Base-by-base conservation (phyloP, 2,329 filamentous ascomycete species). In the Trichoderma arundinaceum region DNA sequence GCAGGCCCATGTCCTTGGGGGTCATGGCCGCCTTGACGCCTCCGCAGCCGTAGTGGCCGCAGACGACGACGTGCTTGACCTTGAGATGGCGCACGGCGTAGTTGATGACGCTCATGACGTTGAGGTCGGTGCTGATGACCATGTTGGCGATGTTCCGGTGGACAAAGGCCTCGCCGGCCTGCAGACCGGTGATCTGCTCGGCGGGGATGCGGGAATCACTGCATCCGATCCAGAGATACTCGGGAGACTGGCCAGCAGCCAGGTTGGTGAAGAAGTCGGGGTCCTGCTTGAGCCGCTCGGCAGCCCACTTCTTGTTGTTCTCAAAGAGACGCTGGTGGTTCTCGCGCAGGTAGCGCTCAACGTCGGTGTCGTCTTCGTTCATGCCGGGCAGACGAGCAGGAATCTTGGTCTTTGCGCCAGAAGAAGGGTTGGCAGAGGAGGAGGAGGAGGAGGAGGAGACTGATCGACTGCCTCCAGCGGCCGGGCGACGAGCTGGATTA, bases 141-240 rank as follows among this genome's bases (percentile, higher is more conserved):
- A 67, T 17, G 66, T 67, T 67, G 66, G 64, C 62, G 43, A 67
- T 67, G 63, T 97, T 97, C 79, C 94, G 91, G 83, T 96, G 92
- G 71, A 96, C 90, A 78, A 97, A 97, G 73, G 94, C 90, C 79
- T 97, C 92, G 71, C 93, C 93, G n/a, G 93, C 92, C 74, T 90
- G 84, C 65, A 94, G 86, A 70, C 91, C 90, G 53, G 92, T 88
- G 76, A 97, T 88, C 74, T 91, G 91, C 74, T 94, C 94, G 72
- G 94, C 93, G n/a, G 94, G 94, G 75, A 94, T 92, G 70, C 94
- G 91, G 46, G 89, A 92, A 82, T 97, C 93, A 78, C 90, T 90
- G 84, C 93, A 97, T 56, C 94, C 93, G 74, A 97, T 92, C 92
- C 92, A 97, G 62, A 92, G 84, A 77, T 91, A 91, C 73, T 91